Percentiles rank a stretch among this genome's conserved stretches.
Evolutionary conservation across 352 stramenopile genomes (phyloP).

Genomic region (Phytophthora lateralis): DNA sequence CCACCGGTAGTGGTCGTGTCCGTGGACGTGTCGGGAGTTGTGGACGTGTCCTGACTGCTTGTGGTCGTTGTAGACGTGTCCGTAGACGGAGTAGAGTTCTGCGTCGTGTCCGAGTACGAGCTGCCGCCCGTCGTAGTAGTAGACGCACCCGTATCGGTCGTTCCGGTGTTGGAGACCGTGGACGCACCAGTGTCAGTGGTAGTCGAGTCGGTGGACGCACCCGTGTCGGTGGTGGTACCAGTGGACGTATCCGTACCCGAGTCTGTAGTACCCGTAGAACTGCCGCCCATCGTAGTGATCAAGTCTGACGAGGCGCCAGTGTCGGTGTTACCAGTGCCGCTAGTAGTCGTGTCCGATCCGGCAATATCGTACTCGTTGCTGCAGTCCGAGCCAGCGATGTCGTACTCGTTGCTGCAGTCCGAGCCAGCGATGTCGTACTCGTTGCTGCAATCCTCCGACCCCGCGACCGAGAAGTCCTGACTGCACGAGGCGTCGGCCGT

Average conservation of each 20-base stretch:
- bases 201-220: background rate
- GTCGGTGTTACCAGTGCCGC: background rate
- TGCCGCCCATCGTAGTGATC: background rate
- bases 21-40: background rate
- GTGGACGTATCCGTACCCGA: slow-evolving; percentile 20
- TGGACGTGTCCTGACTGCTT: background rate
- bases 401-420: slow-evolving; percentile 13
- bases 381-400: slow-evolving; percentile 20
- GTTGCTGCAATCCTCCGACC: slow-evolving; percentile 22
- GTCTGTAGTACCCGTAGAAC: slow-evolving; percentile 5
- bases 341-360: background rate
- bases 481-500: slow-evolving; percentile 32
- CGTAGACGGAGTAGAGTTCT: background rate
- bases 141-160: background rate
- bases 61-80: slow-evolving; percentile 3
- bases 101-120: background rate
- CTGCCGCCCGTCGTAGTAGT: background rate
- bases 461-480: slow-evolving; percentile 30
- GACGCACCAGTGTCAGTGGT: background rate
- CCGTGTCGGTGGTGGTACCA: background rate
- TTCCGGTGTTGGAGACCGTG: background rate
- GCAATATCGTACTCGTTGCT: background rate
- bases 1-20: background rate
- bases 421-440: slow-evolving; percentile 30
- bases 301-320: background rate